Conservation (phyloP, 2,329 filamentous ascomycete genomes). For the Paecilomyces sp. region DNA sequence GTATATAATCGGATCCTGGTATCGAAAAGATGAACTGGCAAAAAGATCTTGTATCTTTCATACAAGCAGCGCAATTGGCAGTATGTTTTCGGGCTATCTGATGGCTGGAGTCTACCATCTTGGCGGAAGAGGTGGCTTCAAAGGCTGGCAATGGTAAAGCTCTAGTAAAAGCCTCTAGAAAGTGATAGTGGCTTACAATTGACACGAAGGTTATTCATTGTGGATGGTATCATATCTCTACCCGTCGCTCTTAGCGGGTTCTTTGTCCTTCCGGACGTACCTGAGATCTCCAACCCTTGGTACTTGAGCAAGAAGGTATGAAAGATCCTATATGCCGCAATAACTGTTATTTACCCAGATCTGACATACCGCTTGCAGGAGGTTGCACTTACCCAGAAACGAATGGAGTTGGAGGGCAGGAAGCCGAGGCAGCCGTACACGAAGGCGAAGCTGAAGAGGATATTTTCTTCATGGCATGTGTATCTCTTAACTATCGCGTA, state of each 20-base stretch:
- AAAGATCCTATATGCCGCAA: background rate
- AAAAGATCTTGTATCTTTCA: slow-evolving; percentile 49
- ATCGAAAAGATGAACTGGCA: slow-evolving; percentile 43
- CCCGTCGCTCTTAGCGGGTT: slow-evolving; percentile 46
- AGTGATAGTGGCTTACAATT: background rate
- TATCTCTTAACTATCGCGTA: slow-evolving; percentile 54
- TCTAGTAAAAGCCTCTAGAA: background rate
- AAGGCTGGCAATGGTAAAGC: slow-evolving; percentile 46
- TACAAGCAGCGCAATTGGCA: slow-evolving; percentile 37
- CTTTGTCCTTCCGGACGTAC: slow-evolving; percentile 43
- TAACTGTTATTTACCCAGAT: background rate
- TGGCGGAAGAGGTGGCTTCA: slow-evolving; percentile 40
- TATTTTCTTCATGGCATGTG: slow-evolving; percentile 59
- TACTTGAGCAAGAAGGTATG: slow-evolving; percentile 37
- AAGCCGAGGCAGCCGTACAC: slow-evolving; percentile 40
- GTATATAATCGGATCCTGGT: slow-evolving; percentile 47
- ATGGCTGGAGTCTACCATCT: slow-evolving; percentile 48
- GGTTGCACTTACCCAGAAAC: slow-evolving; percentile 38
- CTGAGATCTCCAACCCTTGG: slow-evolving; percentile 44
- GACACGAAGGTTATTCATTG: slow-evolving; percentile 39
- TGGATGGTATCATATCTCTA: slow-evolving; percentile 48
- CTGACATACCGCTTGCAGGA: slow-evolving; percentile 21
- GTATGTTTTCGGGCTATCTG: slow-evolving; percentile 45
- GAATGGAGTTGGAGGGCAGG: slow-evolving; percentile 46
- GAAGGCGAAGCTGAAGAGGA: slow-evolving; percentile 53